Evolutionary conservation across 1,139 yeast species (phyloP).

Genomic region (Lodderomyces margitis): DNA sequence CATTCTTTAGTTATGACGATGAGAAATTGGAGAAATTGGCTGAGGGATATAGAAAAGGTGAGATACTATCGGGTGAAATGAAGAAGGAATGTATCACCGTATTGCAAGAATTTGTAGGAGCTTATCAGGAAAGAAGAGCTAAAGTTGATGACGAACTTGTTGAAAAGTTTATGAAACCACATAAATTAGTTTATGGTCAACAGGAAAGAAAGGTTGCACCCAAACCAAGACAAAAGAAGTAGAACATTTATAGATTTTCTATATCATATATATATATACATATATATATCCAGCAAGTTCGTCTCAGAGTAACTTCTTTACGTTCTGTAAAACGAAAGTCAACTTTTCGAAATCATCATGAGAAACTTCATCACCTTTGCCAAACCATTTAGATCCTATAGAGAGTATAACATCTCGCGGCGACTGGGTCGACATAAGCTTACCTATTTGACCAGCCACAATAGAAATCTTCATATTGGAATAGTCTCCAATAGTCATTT

Average conservation of each 20-base stretch:
- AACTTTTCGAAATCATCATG: slow-evolving; percentile 41
- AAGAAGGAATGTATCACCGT: slow-evolving; percentile 82
- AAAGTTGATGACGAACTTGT: slow-evolving; percentile 66
- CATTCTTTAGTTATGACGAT: slow-evolving; percentile 88
- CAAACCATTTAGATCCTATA: slow-evolving; percentile 46
- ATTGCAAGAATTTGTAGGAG: slow-evolving; percentile 73
- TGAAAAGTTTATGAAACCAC: slow-evolving; percentile 78
- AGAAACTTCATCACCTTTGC: slow-evolving; percentile 32
- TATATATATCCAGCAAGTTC: background rate
- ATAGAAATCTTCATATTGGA: slow-evolving; percentile 40
- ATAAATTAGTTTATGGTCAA: slow-evolving; percentile 72
- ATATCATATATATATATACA: slow-evolving; percentile 4
- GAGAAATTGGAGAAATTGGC: slow-evolving; percentile 64
- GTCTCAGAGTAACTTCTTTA: slow-evolving; percentile 21
- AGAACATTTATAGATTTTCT: background rate
- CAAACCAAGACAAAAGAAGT: slow-evolving; percentile 47
- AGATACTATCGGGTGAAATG: slow-evolving; percentile 87
- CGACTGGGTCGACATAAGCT: slow-evolving; percentile 24
- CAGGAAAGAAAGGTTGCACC: slow-evolving; percentile 69
- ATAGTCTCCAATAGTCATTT: slow-evolving; percentile 40
- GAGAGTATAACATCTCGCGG: slow-evolving; percentile 39
- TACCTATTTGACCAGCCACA: slow-evolving; percentile 45
- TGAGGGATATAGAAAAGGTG: slow-evolving; percentile 73
- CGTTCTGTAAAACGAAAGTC: slow-evolving; percentile 37
- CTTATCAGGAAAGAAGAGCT: slow-evolving; percentile 77